phyloP scores from a whole-genome alignment of 2,329 filamentous ascomycete species.

The Exophiala bonariae region DNA sequence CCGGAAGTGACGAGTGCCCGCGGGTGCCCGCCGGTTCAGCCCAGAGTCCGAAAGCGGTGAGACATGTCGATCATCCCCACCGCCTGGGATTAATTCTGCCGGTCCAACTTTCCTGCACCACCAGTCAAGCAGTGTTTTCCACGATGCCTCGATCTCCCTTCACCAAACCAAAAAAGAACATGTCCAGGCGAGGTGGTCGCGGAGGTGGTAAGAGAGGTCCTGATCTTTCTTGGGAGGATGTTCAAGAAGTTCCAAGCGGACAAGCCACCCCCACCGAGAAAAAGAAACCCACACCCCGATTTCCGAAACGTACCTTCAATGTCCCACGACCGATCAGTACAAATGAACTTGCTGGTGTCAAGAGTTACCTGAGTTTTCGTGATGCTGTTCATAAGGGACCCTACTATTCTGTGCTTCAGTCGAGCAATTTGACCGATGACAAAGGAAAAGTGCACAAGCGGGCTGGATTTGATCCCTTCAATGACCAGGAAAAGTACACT shows the following conservation, averaged over 20 bases:
- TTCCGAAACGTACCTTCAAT: constrained; percentile 17
- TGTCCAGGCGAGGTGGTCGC: constrained; percentile 26
- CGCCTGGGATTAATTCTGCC: too few species aligned
- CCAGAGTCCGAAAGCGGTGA: too few species aligned
- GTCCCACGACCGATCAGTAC: constrained; percentile 17
- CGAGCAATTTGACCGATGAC: constrained; percentile 40
- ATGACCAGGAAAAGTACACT: constrained; percentile 61
- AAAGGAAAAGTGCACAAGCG: constrained; percentile 42
- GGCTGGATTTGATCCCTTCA: constrained; percentile 60
- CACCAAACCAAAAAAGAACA: not conserved
- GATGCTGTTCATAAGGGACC: constrained; percentile 60
- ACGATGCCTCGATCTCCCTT: too few species aligned
- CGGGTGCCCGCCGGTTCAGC: too few species aligned
- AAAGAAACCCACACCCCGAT: constrained; percentile 22
- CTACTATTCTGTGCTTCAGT: constrained; percentile 56
- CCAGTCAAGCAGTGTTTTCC: too few species aligned
- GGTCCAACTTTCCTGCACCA: too few species aligned
- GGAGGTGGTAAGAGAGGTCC: constrained; percentile 36
- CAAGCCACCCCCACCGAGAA: constrained; percentile 37
- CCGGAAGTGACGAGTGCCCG: too few species aligned
- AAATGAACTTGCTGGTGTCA: constrained; percentile 48
- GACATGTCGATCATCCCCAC: too few species aligned
- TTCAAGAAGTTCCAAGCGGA: constrained; percentile 34
- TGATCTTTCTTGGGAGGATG: constrained; percentile 43
- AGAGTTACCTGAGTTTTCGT: constrained; percentile 53